Conservation (phyloP, 2,329 filamentous ascomycete genomes). For the Verticillium tricorpus region DNA sequence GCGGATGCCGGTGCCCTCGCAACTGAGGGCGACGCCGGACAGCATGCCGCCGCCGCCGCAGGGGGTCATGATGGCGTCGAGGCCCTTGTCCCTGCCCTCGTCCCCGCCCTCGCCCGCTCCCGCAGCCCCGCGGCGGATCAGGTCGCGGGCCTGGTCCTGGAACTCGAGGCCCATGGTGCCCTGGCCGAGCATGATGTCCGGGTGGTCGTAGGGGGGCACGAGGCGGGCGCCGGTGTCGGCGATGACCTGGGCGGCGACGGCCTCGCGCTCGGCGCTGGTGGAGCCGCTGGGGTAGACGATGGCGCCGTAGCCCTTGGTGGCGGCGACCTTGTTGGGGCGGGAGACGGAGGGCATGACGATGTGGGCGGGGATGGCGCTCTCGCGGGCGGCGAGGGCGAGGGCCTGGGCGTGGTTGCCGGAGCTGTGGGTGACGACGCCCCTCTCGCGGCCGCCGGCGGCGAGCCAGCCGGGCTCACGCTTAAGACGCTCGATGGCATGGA, state of each 20-base stretch:
- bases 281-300: slow-evolving; percentile 76
- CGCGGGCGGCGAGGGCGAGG: slow-evolving; percentile 75
- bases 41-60: slow-evolving; percentile 88
- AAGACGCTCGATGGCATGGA: slow-evolving; percentile 74
- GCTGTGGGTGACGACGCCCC: slow-evolving; percentile 85
- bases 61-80: slow-evolving; percentile 75
- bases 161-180: slow-evolving; percentile 86
- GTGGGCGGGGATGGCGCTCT: slow-evolving; percentile 70
- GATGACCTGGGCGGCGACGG: slow-evolving; percentile 65
- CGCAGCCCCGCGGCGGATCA: slow-evolving; percentile 32
- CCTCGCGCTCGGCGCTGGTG: slow-evolving; percentile 77
- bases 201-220: slow-evolving; percentile 89
- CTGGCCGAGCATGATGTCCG: slow-evolving; percentile 86
- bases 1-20: slow-evolving; percentile 62
- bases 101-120: no score
- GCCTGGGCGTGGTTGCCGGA: slow-evolving; percentile 95
- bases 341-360: slow-evolving; percentile 92
- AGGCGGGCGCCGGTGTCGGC: slow-evolving; percentile 69
- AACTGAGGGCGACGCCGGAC: slow-evolving; percentile 73
- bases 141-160: slow-evolving; percentile 61
- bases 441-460: slow-evolving; percentile 51
- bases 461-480: slow-evolving; percentile 58
- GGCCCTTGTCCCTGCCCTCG: slow-evolving; percentile 21
- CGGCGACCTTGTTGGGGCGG: slow-evolving; percentile 80
- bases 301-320: slow-evolving; percentile 73